phyloP scores from a whole-genome alignment of 495 filamentous ascomycete species.

The Articulospora tetracladia region DNA sequence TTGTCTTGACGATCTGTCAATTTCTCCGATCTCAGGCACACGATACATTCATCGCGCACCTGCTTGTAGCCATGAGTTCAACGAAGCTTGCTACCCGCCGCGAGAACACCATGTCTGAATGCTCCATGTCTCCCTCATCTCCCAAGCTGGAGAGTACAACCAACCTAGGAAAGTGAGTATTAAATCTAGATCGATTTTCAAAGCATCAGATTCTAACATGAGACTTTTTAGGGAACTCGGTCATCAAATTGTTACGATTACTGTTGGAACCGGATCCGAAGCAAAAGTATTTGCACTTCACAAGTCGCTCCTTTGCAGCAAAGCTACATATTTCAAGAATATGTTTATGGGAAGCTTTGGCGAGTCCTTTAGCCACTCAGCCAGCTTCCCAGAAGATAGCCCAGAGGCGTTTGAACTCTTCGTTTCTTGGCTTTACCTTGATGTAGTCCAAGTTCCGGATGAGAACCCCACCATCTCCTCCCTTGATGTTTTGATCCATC shows the following conservation, averaged over 20 bases:
- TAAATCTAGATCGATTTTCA: background rate
- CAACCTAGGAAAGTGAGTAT: background rate
- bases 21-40: background rate
- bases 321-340: constrained; percentile 1
- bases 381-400: background rate
- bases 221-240: background rate
- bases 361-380: background rate
- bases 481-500: background rate
- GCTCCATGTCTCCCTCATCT: background rate
- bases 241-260: background rate
- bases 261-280: background rate
- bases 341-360: background rate
- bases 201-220: background rate
- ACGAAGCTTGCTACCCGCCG: background rate
- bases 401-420: background rate
- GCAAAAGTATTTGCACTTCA: background rate
- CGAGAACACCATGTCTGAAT: no score
- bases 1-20: background rate
- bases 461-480: background rate
- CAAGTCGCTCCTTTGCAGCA: background rate
- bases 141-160: background rate
- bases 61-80: background rate
- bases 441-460: background rate
- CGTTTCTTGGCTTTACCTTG: constrained; percentile 4
- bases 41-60: background rate